phyloP scores from a whole-genome alignment of 2,329 filamentous ascomycete species.

The Aspergillus calidoustus region DNA sequence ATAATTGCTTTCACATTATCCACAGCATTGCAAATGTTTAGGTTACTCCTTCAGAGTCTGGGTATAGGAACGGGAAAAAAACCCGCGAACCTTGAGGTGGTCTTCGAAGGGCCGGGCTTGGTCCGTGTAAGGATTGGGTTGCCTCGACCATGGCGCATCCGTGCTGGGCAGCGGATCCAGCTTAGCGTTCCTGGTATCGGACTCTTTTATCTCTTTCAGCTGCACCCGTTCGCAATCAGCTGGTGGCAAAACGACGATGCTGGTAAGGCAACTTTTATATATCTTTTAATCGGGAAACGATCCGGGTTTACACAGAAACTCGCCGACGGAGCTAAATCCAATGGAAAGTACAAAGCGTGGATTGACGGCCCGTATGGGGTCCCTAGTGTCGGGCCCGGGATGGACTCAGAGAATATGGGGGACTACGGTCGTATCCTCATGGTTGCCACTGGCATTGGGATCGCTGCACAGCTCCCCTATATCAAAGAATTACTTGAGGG shows the following conservation, averaged over 20 bases:
- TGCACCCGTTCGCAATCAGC: conserved; percentile 34
- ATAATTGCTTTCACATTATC: not conserved
- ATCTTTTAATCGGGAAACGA: conserved; percentile 31
- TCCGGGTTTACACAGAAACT: conserved; percentile 27
- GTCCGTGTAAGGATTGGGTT: conserved; percentile 5
- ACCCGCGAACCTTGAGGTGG: not conserved
- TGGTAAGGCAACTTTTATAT: conserved; percentile 21
- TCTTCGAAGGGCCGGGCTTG: not conserved
- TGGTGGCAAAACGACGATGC: conserved; percentile 27
- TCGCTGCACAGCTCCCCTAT: conserved; percentile 39
- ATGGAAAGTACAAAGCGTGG: conserved; percentile 22
- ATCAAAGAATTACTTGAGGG: conserved; percentile 41
- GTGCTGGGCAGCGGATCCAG: conserved; percentile 28
- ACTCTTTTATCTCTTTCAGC: conserved; percentile 31
- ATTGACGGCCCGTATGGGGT: conserved; percentile 36
- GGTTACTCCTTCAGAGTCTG: conserved; percentile 2
- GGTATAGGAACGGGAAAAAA: not conserved
- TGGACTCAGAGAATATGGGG: conserved; percentile 23
- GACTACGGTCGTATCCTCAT: conserved; percentile 40
- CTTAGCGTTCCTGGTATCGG: conserved; percentile 25
- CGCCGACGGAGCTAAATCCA: conserved; percentile 15
- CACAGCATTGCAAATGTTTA: not conserved
- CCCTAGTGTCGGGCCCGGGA: conserved; percentile 15
- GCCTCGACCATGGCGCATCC: conserved; percentile 23
- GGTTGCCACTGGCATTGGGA: conserved; percentile 41